phyloP scores from a whole-genome alignment of 345 rosid genomes.

The Citrus glauca region DNA sequence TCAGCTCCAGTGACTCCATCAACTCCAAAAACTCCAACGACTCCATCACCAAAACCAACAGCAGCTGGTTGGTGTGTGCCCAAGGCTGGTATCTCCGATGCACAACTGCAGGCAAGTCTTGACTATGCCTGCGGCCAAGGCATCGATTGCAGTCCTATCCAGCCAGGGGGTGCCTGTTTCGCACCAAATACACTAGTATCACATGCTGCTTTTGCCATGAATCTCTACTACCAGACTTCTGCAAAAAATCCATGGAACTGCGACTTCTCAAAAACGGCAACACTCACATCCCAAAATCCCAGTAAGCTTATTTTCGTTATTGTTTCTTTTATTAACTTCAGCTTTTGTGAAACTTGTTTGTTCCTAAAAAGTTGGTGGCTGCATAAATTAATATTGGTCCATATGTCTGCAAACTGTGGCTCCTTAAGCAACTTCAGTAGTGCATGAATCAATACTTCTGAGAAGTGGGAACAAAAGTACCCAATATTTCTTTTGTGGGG shows the following conservation, averaged over 20 bases:
- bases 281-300: slow-evolving; percentile 39
- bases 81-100: slow-evolving; percentile 40
- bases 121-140: slow-evolving; percentile 76
- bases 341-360: background rate
- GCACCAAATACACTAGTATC: slow-evolving; percentile 65
- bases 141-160: slow-evolving; percentile 53
- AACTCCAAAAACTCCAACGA: slow-evolving; percentile 25
- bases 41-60: slow-evolving; percentile 47
- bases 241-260: slow-evolving; percentile 50
- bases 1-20: background rate
- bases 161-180: slow-evolving; percentile 71
- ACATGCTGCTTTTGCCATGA: slow-evolving; percentile 84
- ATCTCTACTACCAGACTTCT: slow-evolving; percentile 58
- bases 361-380: background rate
- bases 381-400: background rate
- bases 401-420: background rate
- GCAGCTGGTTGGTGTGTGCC: slow-evolving; percentile 67
- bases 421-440: background rate
- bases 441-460: background rate
- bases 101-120: slow-evolving; percentile 63
- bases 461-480: background rate
- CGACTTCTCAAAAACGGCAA: slow-evolving; percentile 75
- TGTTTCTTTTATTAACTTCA: background rate
- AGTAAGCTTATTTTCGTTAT: slow-evolving; percentile 17
- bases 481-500: background rate